Evolutionary conservation across 2,329 filamentous ascomycete genomes (phyloP).

Genomic region (Cryphonectria japonica): DNA sequence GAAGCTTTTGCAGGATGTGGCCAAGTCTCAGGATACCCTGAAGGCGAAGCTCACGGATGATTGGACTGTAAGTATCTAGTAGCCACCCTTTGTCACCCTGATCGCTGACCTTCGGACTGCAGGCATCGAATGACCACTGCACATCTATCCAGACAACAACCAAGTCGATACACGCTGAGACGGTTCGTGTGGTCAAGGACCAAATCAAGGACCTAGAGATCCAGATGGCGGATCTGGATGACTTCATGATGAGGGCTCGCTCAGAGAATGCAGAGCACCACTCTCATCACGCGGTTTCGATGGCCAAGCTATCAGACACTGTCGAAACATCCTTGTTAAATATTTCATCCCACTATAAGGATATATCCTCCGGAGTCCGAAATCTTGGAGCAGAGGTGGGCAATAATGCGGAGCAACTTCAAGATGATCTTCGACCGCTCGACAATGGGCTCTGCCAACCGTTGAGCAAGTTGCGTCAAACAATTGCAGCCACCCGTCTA

Average conservation of each 20-base stretch:
- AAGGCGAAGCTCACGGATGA: slow-evolving; percentile 85
- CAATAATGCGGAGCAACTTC: slow-evolving; percentile 59
- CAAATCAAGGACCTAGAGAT: slow-evolving; percentile 84
- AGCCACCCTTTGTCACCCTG: slow-evolving; percentile 45
- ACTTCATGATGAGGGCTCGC: slow-evolving; percentile 83
- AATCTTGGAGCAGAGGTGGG: slow-evolving; percentile 70
- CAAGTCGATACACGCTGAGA: slow-evolving; percentile 87
- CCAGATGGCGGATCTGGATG: slow-evolving; percentile 90
- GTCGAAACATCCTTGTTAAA: slow-evolving; percentile 75
- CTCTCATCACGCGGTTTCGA: slow-evolving; percentile 66
- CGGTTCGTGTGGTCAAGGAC: slow-evolving; percentile 76
- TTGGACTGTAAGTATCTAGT: slow-evolving; percentile 67
- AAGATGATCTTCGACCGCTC: slow-evolving; percentile 65
- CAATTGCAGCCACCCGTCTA: slow-evolving; percentile 67
- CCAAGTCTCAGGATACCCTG: slow-evolving; percentile 74
- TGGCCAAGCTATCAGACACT: slow-evolving; percentile 67
- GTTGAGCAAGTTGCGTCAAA: slow-evolving; percentile 70
- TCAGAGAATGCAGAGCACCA: slow-evolving; percentile 81
- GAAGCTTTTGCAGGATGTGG: slow-evolving; percentile 70
- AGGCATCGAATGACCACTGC: slow-evolving; percentile 66
- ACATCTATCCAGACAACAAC: slow-evolving; percentile 82
- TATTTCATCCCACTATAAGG: slow-evolving; percentile 71
- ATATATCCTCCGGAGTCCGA: slow-evolving; percentile 69
- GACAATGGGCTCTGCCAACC: slow-evolving; percentile 63
- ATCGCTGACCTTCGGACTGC: slow-evolving; percentile 47